Percentiles rank a stretch among this genome's conserved stretches.
These are phyloP conservation scores for Coniochaeta sp. DNA, from an alignment of 2,329 filamentous ascomycete species.

Conservation along the genomic window DNA sequence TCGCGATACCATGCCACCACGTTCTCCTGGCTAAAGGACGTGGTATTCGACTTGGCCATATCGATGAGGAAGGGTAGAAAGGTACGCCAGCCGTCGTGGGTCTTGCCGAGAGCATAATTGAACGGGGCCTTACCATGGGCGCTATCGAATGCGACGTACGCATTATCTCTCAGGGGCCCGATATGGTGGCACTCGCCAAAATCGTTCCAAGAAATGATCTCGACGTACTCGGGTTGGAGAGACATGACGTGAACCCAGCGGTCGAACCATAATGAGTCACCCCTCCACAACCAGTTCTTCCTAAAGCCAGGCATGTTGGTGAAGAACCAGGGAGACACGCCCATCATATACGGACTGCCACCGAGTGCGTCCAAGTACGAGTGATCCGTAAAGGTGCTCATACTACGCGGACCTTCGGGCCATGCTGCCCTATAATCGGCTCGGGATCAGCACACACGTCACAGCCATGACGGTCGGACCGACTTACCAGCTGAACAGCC, in stretches of 20 bases:
- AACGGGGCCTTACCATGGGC: constrained; percentile 28
- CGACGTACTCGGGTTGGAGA: constrained; percentile 5
- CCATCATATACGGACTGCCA: constrained; percentile 40
- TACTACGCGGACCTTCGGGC: constrained; percentile 18
- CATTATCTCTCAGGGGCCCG: constrained; percentile 32
- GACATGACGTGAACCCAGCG: constrained; percentile 25
- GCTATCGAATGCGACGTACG: constrained; percentile 21
- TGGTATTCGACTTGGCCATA: constrained; percentile 36
- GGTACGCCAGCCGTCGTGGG: constrained; percentile 40
- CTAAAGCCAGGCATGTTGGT: constrained; percentile 28
- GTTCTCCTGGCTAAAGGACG: constrained; percentile 17
- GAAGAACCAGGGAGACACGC: constrained; percentile 35
- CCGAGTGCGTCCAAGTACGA: constrained; percentile 10
- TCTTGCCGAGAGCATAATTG: constrained; percentile 36
- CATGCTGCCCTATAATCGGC: too few species aligned
- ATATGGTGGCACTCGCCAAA: constrained; percentile 48
- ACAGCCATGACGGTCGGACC: too few species aligned
- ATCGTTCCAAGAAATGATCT: constrained; percentile 39
- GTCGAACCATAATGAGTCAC: constrained; percentile 6
- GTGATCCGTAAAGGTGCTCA: constrained; percentile 11
- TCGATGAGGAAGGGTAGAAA: constrained; percentile 43
- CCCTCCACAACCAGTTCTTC: constrained; percentile 40
- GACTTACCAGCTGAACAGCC: constrained; percentile 30
- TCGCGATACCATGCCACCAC: constrained; percentile 23
- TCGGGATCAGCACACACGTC: too few species aligned